Base-by-base conservation (phyloP, 257 asterid species). In the Salvia hispanica region DNA sequence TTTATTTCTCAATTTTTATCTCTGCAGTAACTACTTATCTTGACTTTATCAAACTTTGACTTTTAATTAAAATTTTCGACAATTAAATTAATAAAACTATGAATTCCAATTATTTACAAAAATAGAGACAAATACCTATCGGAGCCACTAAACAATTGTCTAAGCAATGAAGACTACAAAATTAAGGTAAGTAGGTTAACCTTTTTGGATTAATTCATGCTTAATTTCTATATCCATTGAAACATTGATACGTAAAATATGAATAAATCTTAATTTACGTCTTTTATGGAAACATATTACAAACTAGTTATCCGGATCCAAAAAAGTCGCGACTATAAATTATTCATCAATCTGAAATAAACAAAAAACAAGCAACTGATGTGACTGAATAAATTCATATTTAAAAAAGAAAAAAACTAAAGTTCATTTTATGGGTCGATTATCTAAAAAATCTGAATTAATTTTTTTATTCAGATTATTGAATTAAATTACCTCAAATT, bases 21-120 rank as follows among this genome's bases (percentile, higher is more conserved):
- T 0, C 40, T 55, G 14, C 39, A 13, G 60, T 25, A 28, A 25
- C 10, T 11, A 18, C 2, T 25, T 25, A 25, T 31, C 15, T 8
- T 4, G 7, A 7, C 69, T 13, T 64, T 16, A 54, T 42, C 12
- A 44, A 8, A 54, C 40, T 46, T 69, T 69, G 73, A 44, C 58
- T 67, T 64, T 65, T 48, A 12, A 5, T 18, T 2, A 21, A 55
- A 28, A 18, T 39, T 11, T 28, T 55, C 11, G 40, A 34, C 39
- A 34, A 34, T 2, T 34, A 5, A 5, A 9, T 18, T 18, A 8
- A 16, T 12, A 51, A 15, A 9, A 51, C 7, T 9, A 51, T 18
- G 3, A 16, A 51, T 18, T 51, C 8, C 7, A 2, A 34, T 34
- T 51, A 16, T 6, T 51, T 51, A 16, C 57, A 50, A 15, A 18